These are phyloP conservation scores for Dianthus caryophyllus DNA, from an alignment of 148 eudicot genomes.

Conservation along the genomic window DNA sequence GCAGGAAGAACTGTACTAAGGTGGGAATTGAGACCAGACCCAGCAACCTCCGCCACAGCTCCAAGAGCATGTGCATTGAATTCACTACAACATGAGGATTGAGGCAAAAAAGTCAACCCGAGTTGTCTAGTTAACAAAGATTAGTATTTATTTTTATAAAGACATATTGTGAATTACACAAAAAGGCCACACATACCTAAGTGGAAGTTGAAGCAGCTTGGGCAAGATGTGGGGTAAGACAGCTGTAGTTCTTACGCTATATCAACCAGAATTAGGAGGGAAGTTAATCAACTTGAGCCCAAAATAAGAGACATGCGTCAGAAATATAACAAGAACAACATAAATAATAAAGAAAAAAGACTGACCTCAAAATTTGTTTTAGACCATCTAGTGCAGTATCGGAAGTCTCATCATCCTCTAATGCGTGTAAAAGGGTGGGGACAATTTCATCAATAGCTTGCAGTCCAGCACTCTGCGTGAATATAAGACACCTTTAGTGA, in stretches of 20 bases:
- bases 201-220: conserved; percentile 88
- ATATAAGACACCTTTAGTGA: conserved; percentile 8
- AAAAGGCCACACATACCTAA: conserved; percentile 48
- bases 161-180: background rate
- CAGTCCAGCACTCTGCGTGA: conserved; percentile 89
- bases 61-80: conserved; percentile 99
- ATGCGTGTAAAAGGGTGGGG: conserved; percentile 93
- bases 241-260: conserved; percentile 89
- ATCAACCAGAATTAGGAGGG: background rate
- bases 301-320: background rate
- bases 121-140: no score
- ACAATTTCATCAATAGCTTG: conserved; percentile 99
- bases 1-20: conserved; percentile 80
- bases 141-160: background rate
- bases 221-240: conserved; percentile 98
- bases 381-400: conserved; percentile 98
- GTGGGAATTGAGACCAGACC: conserved; percentile 81
- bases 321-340: conserved; percentile 8
- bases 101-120: conserved; percentile 7
- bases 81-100: conserved; percentile 47
- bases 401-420: conserved; percentile 85
- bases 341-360: conserved; percentile 3
- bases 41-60: conserved; percentile 98
- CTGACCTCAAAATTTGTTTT: conserved; percentile 89
- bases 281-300: conserved; percentile 20